phyloP scores from a whole-genome alignment of 179 eudicot genomes.

The Vitellaria paradoxa region DNA sequence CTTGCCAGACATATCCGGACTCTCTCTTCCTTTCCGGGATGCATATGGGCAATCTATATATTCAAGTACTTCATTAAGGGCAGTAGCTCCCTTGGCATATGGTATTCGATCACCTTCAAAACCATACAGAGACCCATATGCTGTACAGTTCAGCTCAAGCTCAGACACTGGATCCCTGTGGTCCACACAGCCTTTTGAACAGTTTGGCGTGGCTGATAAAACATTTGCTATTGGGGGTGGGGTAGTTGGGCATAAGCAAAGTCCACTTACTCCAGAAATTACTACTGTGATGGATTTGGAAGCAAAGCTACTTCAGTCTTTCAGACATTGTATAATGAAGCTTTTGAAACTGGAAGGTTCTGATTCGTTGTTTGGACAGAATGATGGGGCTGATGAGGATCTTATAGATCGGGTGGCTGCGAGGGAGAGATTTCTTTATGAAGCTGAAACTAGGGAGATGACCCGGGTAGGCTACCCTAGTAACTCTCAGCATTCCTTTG shows the following conservation, averaged over 20 bases:
- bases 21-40: constrained; percentile 47
- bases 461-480: constrained; percentile 27
- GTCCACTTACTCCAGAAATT: constrained; percentile 38
- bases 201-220: constrained; percentile 76
- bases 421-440: constrained; percentile 75
- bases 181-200: constrained; percentile 83
- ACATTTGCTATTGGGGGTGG: constrained; percentile 24
- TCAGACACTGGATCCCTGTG: constrained; percentile 65
- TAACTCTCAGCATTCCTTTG: constrained; percentile 40
- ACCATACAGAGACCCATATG: constrained; percentile 47
- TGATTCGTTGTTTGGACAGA: constrained; percentile 81
- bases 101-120: constrained; percentile 61
- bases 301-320: constrained; percentile 67
- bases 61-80: constrained; percentile 41
- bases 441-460: constrained; percentile 67
- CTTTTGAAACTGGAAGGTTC: constrained; percentile 92
- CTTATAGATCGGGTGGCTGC: constrained; percentile 79
- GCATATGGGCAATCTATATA: constrained; percentile 38
- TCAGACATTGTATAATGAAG: constrained; percentile 72
- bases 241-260: constrained; percentile 21
- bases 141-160: constrained; percentile 44
- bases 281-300: constrained; percentile 49
- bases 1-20: constrained; percentile 86
- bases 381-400: constrained; percentile 92
- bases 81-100: constrained; percentile 46